Percentiles rank a stretch among this genome's conserved stretches.
phyloP scores from a whole-genome alignment of 805 yeast species.

The Kazachstania psychrophila region DNA sequence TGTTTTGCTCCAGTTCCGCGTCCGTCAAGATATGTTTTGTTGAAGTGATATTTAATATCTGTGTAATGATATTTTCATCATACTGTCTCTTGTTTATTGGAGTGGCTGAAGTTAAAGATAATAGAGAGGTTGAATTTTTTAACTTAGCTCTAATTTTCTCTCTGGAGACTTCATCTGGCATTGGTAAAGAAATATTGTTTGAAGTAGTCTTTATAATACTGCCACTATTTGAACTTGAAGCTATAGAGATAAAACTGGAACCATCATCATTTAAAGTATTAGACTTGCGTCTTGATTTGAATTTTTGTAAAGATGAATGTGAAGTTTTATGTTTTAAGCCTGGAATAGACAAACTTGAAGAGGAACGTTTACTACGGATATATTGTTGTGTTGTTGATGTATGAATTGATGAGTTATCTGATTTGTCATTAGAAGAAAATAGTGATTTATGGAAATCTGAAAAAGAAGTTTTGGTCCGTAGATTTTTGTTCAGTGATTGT shows the following conservation, averaged over 20 bases:
- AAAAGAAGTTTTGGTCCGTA: conserved; percentile 15
- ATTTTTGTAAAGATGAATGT: conserved; percentile 26
- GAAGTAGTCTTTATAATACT: conserved; percentile 9
- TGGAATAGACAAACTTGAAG: conserved; percentile 16
- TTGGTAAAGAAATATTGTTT: conserved; percentile 45
- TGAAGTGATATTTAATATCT: conserved; percentile 21
- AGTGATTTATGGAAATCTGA: conserved; percentile 21
- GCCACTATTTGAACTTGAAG: conserved; percentile 4
- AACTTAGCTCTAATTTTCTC: conserved; percentile 47
- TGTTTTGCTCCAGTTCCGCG: conserved; percentile 5
- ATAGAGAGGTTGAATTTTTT: conserved; percentile 32
- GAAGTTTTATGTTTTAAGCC: conserved; percentile 28
- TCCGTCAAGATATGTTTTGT: conserved; percentile 12
- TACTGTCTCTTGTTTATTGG: conserved; percentile 19
- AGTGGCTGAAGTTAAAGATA: conserved; percentile 23
- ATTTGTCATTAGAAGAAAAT: conserved; percentile 1
- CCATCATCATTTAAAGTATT: conserved; percentile 11
- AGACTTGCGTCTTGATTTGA: conserved; percentile 24
- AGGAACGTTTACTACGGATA: conserved; percentile 16
- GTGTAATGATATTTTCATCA: conserved; percentile 20
- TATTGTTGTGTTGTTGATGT: conserved; percentile 2
- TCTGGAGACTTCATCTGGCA: conserved; percentile 46
- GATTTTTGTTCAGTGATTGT: conserved; percentile 1
- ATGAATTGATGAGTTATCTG: background rate
- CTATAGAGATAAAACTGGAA: conserved; percentile 6